phyloP scores from a whole-genome alignment of 495 filamentous ascomycete genomes.

The Talaromyces proteolyticus region DNA sequence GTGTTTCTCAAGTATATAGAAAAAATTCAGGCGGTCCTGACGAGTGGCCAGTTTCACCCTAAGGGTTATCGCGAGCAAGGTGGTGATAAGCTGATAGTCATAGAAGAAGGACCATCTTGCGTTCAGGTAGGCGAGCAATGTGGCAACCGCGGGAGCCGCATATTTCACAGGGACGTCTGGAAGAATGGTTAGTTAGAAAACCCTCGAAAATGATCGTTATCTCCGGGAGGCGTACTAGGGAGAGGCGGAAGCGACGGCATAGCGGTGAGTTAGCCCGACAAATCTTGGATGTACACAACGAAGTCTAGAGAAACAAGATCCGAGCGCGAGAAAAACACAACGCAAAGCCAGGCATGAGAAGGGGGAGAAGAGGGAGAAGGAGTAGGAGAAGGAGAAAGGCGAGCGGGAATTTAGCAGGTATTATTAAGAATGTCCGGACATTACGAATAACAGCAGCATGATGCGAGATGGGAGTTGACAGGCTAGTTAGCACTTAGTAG shows the following conservation, averaged over 20 bases:
- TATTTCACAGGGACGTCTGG: slow-evolving; percentile 41
- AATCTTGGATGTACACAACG: background rate
- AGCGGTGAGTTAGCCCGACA: background rate
- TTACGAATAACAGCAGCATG: too few species aligned
- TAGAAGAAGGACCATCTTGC: slow-evolving; percentile 62
- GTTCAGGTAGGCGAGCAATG: slow-evolving; percentile 75
- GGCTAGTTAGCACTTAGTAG: too few species aligned
- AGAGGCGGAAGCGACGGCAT: slow-evolving; percentile 10
- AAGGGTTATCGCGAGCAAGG: slow-evolving; percentile 36
- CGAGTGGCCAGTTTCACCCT: slow-evolving; percentile 35
- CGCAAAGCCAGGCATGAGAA: too few species aligned
- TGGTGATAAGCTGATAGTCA: slow-evolving; percentile 53
- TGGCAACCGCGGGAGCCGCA: slow-evolving; percentile 58
- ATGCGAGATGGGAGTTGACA: too few species aligned
- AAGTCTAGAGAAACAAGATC: background rate
- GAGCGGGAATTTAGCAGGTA: too few species aligned
- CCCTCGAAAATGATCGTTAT: background rate
- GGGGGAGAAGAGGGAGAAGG: too few species aligned
- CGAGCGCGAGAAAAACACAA: background rate
- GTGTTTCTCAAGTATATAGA: slow-evolving; percentile 71
- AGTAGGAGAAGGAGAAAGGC: too few species aligned
- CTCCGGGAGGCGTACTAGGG: slow-evolving; percentile 9
- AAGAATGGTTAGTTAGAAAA: background rate
- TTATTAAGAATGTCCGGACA: too few species aligned
- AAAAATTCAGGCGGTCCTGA: slow-evolving; percentile 62